phyloP scores from a whole-genome alignment of 805 yeast species.

The Candida golubevii region DNA sequence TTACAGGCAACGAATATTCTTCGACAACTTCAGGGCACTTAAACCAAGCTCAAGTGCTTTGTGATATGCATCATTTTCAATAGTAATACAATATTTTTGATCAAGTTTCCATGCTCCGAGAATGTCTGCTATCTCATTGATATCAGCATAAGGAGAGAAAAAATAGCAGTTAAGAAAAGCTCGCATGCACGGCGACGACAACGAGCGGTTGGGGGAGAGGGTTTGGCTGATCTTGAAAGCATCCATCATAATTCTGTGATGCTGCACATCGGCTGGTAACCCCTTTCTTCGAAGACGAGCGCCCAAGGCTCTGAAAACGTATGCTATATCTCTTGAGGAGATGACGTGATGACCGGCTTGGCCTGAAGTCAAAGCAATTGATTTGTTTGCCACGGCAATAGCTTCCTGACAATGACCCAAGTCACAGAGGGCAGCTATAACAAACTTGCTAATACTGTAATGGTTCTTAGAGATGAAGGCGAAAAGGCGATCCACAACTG shows the following conservation, averaged over 20 bases:
- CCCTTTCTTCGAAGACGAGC: background rate
- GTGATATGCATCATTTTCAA: slow-evolving; percentile 1
- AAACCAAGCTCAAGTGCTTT: slow-evolving; percentile 1
- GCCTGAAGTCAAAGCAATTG: no score
- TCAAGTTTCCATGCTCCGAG: slow-evolving; percentile 1
- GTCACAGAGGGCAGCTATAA: slow-evolving; percentile 26
- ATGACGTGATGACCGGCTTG: no score
- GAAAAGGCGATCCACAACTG: slow-evolving; percentile 18
- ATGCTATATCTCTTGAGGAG: no score
- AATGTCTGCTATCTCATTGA: slow-evolving; percentile 1
- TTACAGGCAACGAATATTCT: background rate
- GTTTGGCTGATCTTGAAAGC: no score
- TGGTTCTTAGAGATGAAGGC: slow-evolving; percentile 22
- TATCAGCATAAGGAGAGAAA: slow-evolving; percentile 7
- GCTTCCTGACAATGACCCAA: slow-evolving; percentile 25
- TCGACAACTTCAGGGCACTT: background rate
- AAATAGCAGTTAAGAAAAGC: slow-evolving; percentile 9
- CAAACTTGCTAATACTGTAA: slow-evolving; percentile 23
- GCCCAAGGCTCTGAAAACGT: slow-evolving; percentile 6
- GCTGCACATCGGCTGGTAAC: no score
- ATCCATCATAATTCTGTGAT: no score
- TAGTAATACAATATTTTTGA: background rate
- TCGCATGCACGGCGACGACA: slow-evolving; percentile 2
- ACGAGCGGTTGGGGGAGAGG: no score
- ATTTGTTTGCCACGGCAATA: slow-evolving; percentile 19